Evolutionary conservation across 805 yeast genomes (phyloP).

Genomic region (Huiozyma naganishii): DNA sequence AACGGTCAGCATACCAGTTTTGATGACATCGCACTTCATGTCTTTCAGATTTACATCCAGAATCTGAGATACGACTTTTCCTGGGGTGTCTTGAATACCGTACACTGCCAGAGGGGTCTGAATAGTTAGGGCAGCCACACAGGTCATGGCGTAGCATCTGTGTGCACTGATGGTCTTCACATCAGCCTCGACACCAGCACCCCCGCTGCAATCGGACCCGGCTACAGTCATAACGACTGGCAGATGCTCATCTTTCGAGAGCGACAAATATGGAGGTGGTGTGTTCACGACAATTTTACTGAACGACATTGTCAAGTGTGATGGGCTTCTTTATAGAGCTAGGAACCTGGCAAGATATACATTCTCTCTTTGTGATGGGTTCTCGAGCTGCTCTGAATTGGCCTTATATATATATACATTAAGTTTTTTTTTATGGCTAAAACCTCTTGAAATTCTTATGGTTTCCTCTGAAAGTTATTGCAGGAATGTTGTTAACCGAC

Average conservation of each 20-base stretch:
- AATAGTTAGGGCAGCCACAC: constrained; percentile 70
- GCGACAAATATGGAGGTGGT: constrained; percentile 24
- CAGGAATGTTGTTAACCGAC: too few species aligned
- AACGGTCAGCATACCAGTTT: constrained; percentile 65
- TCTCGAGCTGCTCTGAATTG: not conserved
- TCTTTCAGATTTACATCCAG: constrained; percentile 50
- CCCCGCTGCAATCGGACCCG: constrained; percentile 81
- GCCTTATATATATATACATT: not conserved
- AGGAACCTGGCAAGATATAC: not conserved
- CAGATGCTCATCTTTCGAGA: constrained; percentile 19
- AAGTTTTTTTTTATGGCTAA: too few species aligned
- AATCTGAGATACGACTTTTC: constrained; percentile 35
- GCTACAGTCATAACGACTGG: constrained; percentile 42
- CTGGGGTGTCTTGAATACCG: constrained; percentile 34
- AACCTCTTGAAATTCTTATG: too few species aligned
- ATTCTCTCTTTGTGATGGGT: not conserved
- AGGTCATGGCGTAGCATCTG: constrained; percentile 65
- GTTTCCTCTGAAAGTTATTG: too few species aligned
- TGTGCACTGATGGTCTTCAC: constrained; percentile 68
- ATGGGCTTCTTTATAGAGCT: not conserved
- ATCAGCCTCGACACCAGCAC: constrained; percentile 90
- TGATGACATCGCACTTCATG: constrained; percentile 52
- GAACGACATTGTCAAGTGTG: constrained; percentile 5
- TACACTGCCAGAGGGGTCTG: constrained; percentile 48
- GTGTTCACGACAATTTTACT: constrained; percentile 15